phyloP scores from a whole-genome alignment of 2,329 filamentous ascomycete genomes.

The Alternaria tenuissima region DNA sequence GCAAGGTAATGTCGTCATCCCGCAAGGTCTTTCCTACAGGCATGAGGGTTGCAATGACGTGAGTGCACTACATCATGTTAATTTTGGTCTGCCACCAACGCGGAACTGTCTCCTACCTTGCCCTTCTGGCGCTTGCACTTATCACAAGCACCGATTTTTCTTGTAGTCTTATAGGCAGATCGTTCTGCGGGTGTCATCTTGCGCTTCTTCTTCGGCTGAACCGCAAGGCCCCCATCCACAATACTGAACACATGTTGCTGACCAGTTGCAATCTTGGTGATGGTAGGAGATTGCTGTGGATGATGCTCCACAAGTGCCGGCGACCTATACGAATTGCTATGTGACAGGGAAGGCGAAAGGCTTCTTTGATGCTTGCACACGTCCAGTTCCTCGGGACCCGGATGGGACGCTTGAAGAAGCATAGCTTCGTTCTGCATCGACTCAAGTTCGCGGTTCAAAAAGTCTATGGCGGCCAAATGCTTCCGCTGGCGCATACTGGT shows the following conservation, averaged over 20 bases:
- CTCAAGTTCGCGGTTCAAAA: conserved; percentile 31
- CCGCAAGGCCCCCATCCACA: conserved; percentile 27
- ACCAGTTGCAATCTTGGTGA: conserved; percentile 6
- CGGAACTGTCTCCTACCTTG: conserved; percentile 25
- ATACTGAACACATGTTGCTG: conserved; percentile 38
- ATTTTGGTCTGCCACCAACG: neutral
- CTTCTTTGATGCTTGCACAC: neutral
- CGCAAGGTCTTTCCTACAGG: neutral
- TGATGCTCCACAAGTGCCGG: conserved; percentile 1
- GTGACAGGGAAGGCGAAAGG: neutral
- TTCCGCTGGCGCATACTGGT: conserved; percentile 35
- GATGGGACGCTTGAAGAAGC: neutral
- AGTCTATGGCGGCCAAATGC: conserved; percentile 39
- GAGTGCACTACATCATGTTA: conserved; percentile 7
- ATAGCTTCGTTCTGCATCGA: conserved; percentile 22
- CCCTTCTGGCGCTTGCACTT: conserved; percentile 38
- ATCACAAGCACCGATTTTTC: conserved; percentile 38
- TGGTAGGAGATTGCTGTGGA: conserved; percentile 13
- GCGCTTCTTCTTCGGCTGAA: conserved; percentile 35
- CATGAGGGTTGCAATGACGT: neutral
- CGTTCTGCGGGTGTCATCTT: conserved; percentile 40
- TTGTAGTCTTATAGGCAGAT: conserved; percentile 34
- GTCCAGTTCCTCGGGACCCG: neutral
- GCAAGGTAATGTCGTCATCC: neutral
- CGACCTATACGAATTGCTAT: neutral